A percentile compares a stretch with the other conserved stretches of the same genome.
Evolutionary conservation across 306 rosid genomes (phyloP).

Genomic region (Cucurbita argyrosperma): DNA sequence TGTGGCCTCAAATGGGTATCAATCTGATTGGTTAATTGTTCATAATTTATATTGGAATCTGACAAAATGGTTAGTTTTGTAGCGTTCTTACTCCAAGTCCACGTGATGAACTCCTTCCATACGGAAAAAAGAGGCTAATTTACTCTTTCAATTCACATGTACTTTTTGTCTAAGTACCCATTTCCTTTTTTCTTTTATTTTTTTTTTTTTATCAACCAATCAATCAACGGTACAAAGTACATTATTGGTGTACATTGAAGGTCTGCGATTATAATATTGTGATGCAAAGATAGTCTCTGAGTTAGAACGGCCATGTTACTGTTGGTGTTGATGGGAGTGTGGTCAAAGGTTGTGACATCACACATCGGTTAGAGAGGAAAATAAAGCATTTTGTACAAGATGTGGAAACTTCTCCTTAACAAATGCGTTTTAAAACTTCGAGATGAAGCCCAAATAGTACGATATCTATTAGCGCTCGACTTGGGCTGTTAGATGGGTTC

Average conservation of each 20-base stretch:
- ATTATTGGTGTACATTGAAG: not conserved
- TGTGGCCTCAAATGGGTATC: not conserved
- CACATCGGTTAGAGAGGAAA: too few species aligned
- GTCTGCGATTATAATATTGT: not conserved
- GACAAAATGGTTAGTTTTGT: not conserved
- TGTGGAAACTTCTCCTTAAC: too few species aligned
- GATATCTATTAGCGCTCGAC: fast-evolving
- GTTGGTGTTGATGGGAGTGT: too few species aligned
- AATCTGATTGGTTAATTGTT: not conserved
- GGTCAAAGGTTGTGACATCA: too few species aligned
- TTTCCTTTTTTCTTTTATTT: not conserved
- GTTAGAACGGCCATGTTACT: too few species aligned
- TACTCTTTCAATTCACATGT: not conserved
- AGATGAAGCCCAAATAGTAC: too few species aligned
- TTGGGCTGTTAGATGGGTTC: too few species aligned
- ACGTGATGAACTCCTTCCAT: not conserved
- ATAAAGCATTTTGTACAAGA: too few species aligned
- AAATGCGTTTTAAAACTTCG: too few species aligned
- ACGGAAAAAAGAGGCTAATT: not conserved
- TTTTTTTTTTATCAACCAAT: too few species aligned
- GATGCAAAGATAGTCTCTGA: not conserved
- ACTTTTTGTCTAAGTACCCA: not conserved
- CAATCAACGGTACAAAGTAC: not conserved
- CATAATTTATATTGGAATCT: not conserved
- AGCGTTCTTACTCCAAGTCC: not conserved